Base-by-base conservation (phyloP, 2,329 filamentous ascomycete genomes). In the Fusarium staphyleae region DNA sequence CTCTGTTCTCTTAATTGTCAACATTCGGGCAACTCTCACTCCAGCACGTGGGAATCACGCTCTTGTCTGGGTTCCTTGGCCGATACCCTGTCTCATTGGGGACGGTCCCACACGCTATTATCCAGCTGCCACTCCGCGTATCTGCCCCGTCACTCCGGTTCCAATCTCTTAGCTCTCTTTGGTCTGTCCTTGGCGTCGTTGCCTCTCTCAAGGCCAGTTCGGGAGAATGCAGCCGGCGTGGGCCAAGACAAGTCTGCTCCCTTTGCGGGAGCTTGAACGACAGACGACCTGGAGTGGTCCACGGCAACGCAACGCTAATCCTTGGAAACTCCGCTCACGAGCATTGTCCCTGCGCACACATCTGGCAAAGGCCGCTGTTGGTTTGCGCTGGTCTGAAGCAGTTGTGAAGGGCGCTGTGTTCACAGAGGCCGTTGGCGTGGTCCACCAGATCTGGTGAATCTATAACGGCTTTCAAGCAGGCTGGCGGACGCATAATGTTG, bases 321-420 rank as follows among this genome's bases (percentile, higher is more conserved):
- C 11, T 28, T 9, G 12, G 32, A 22, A 32, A 28, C 24, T 12
- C 39, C 28, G 22, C 28, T 63, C 52, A 65, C 15, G 64, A 55
- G 16, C 64, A 66, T 37, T 66, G 64, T 24, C 61, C 61, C 26
- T 49, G 49, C 16, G 60, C 57, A 30, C 65, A 68, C 65, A 68
- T 68, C 29, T 56, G 55, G 51, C 65, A 68, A 32, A 64, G 63
- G 3, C 28, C 55, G 14, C 55, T 53, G 16, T 58, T 62, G 22
- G 57, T 39, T 11, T 58, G 52, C 16, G 57, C 60, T 14, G 51
- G 51, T 19, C 64, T 55, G 33, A 50, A 55, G 49, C 65, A 68
- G 33, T 62, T 59, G 44, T 68, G 65, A n/a, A 62, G 44, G 32
- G 62, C 37, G 18, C 51, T 62, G 40, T 68, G 65, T 44, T 61